Evolutionary conservation across 2,329 filamentous ascomycete species (phyloP).

Genomic region (Diaporthe nobilis): DNA sequence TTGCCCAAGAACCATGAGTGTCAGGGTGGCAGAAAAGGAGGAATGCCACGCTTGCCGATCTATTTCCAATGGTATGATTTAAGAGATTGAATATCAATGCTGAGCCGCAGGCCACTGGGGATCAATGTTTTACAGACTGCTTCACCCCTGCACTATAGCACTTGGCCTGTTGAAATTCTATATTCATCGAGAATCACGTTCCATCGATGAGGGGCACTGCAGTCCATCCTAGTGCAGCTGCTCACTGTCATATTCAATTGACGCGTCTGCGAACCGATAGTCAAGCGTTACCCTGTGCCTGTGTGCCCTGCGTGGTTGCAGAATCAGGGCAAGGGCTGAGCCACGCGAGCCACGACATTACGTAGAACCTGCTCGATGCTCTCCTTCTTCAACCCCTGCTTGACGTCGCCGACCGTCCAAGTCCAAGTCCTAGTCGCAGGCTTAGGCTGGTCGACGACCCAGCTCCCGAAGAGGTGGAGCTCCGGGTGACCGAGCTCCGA

Average conservation of each 20-base stretch:
- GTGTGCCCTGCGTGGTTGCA: not conserved
- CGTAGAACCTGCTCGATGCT: conserved; percentile 38
- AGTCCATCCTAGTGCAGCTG: not conserved
- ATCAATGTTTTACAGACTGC: not conserved
- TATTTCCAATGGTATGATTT: not conserved
- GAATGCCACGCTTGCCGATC: not conserved
- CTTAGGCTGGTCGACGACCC: conserved; percentile 33
- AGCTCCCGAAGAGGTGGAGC: conserved; percentile 40
- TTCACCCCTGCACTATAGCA: not conserved
- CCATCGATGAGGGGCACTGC: not conserved
- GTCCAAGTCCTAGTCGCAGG: conserved; percentile 37
- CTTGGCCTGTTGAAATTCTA: not conserved
- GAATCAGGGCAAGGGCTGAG: conserved; percentile 14
- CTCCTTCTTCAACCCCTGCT: conserved; percentile 36
- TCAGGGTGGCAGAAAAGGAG: not conserved
- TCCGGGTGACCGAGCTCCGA: conserved; percentile 35
- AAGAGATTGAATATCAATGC: not conserved
- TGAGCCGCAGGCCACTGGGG: not conserved
- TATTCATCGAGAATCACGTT: not conserved
- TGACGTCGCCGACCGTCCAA: conserved; percentile 41
- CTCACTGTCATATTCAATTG: not conserved
- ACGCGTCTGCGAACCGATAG: not conserved
- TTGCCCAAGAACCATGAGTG: not conserved
- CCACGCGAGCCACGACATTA: conserved; percentile 36
- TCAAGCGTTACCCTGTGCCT: not conserved